phyloP scores from a whole-genome alignment of 176 grass and related monocot species.

The Phoenix roebelenii region DNA sequence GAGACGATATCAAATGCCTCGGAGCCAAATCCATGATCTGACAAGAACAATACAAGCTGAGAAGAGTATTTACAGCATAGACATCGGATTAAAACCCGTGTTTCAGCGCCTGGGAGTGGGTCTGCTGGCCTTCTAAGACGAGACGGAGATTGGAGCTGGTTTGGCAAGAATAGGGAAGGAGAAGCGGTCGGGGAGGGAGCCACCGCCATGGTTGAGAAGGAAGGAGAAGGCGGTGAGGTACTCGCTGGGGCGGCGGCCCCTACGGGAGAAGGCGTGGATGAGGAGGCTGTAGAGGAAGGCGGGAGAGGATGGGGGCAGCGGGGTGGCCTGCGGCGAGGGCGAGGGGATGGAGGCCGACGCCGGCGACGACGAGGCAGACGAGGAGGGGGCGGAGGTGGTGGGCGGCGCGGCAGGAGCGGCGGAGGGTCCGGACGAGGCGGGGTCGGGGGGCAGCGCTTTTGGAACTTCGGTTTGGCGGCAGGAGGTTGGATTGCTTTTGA shows the following conservation, averaged over 20 bases:
- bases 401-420: not conserved
- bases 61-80: constrained; percentile 48
- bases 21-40: constrained; percentile 28
- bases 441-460: not conserved
- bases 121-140: constrained; percentile 31
- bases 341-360: constrained; percentile 17
- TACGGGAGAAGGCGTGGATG: constrained; percentile 36
- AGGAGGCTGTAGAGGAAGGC: constrained; percentile 61
- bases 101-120: constrained; percentile 39
- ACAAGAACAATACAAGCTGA: constrained; percentile 47
- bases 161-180: constrained; percentile 17
- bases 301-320: constrained; percentile 22
- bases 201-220: constrained; percentile 13
- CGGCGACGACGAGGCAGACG: constrained; percentile 29
- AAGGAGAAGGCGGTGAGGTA: constrained; percentile 1
- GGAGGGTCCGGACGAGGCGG: not conserved
- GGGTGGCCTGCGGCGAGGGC: constrained; percentile 25
- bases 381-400: constrained; percentile 36
- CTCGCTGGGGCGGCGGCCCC: constrained; percentile 3
- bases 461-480: not conserved
- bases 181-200: constrained; percentile 22
- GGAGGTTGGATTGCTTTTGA: no score
- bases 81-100: constrained; percentile 38
- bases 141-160: not conserved
- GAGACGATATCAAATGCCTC: constrained; percentile 43